Base-by-base conservation (phyloP, 1,284 basidiomycete genomes). In the Agroathelia rolfsii region DNA sequence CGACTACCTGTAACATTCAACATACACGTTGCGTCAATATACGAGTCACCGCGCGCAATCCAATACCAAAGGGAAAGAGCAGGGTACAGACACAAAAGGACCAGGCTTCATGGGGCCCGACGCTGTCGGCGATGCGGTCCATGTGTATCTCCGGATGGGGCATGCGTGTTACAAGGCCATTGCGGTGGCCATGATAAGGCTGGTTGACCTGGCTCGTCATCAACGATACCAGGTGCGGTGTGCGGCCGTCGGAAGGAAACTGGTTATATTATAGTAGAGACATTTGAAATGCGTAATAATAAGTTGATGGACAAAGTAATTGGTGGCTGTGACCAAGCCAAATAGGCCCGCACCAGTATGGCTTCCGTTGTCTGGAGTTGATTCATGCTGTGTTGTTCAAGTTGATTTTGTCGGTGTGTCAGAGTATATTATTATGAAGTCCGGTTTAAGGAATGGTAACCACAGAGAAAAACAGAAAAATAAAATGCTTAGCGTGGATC, bases 91-190 rank as follows among this genome's bases (percentile, higher is more conserved):
- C 32, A 31, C 15, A 18, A 7, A 55, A 64, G 47, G 44, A 81
- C 80, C 58, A 79, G 70, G 50, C 71, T 80, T 48, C 69, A 37
- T 73, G 63, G 23, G 70, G 58, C 23, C 76, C 76, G 34, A 72
- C 60, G 35, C 69, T 65, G 52, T 84, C 78, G 43, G 78, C 78
- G 45, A 85, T 76, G 55, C 78, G 82, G 52, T 86, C 80, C 81
- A 86, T 86, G 48, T 78, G 72, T 22, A 82, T 69, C 51, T 85
- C 79, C 6, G 83, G 82, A 53, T 85, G 82, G 1, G 82, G 82
- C 62, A 81, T 69, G 30, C 76, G 70, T 30, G 68, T 46, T 35
- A 64, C 56, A 37, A 53, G 50, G 53, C 39, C 37, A 52, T 36
- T 31, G 52, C 45, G 20, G 59, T 54, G 33, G 59, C 48, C 35